Base-by-base conservation (phyloP, 1,139 yeast genomes). In the Debaryomyces sp. region DNA sequence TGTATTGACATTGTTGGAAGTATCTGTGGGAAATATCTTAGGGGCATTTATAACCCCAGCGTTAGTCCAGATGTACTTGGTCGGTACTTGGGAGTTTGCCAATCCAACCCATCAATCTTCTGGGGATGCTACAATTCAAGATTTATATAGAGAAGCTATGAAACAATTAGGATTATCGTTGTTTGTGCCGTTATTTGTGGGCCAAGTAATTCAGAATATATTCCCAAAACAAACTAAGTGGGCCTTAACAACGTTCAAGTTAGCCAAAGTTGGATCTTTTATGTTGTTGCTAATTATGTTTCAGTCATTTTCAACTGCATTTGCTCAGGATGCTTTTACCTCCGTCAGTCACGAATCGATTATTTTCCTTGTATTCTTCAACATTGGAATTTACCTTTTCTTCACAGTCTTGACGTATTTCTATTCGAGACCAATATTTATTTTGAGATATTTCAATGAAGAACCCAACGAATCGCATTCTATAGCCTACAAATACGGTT, bases 1-100 rank as follows among this genome's bases (percentile, higher is more conserved):
- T 53, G 71, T 88, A 23, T 70, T 90, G 48, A 86, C 96, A 21
- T 71, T 89, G 12, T 86, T 95, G 65, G 96, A 89, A 62, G 96
- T 90, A 18, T 83, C 89, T 50, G 78, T 90, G 40, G 97, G 96
- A 2, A 90, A 91, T 61, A 63, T 90, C 43, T 62, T 89, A 36
- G 97, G 97, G 4, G 95, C 96, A 0, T 90, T 90, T 58, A 74
- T 91, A 24, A 87, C 96, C 0, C 97, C 97, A 0, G 94, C 95
- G 0, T 68, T 90, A 46, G 78, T 84, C 6, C 96, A 90, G 61
- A 68, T 90, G 82, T 89, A 80, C 61, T 63, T 81, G 56, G 66
- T 75, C 2, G 77, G 86, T 1, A 67, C 74, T 0, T 89, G 95
- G 85, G 75, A 71, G 10, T 89, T 85, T 62, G 96, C 94, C n/a